These are phyloP conservation scores for Pleurotus ostreatus DNA, from an alignment of 768 basidiomycete genomes.

Conservation along the genomic window DNA sequence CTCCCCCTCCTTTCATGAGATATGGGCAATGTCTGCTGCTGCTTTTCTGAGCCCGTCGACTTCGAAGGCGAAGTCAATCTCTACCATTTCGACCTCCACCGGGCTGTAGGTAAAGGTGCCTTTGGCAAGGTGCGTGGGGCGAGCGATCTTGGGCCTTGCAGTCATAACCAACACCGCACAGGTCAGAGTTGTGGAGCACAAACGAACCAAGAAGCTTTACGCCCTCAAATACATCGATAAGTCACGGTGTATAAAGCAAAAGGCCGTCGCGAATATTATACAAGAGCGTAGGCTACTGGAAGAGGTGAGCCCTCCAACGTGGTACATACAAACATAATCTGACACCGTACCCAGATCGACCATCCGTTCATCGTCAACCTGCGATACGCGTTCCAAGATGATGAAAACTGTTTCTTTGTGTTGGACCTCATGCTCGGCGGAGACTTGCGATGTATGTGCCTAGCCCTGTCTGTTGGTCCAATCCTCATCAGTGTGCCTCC, in stretches of 20 bases:
- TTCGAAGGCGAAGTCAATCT: conserved; percentile 84
- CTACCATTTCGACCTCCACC: conserved; percentile 94
- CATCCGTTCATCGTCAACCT: conserved; percentile 88
- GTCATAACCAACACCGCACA: conserved; percentile 25
- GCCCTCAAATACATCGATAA: conserved; percentile 99
- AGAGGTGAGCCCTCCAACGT: conserved; percentile 52
- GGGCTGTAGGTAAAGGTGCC: conserved; percentile 94
- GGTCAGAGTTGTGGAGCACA: conserved; percentile 98
- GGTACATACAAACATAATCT: neutral
- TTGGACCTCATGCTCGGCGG: conserved; percentile 96
- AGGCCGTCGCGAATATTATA: conserved; percentile 88
- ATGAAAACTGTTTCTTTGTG: conserved; percentile 97
- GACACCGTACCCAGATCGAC: conserved; percentile 54
- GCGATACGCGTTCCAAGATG: conserved; percentile 96
- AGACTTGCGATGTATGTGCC: conserved; percentile 78
- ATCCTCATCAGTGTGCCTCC: conserved; percentile 5
- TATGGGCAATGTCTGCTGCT: conserved; percentile 53
- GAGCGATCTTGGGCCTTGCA: conserved; percentile 16
- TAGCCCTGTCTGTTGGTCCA: neutral
- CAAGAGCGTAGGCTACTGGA: conserved; percentile 91
- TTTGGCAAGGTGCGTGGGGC: conserved; percentile 80
- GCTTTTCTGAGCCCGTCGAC: conserved; percentile 76
- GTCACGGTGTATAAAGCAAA: conserved; percentile 84
- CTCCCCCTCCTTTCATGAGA: conserved; percentile 31
- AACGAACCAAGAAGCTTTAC: conserved; percentile 85